Evolutionary conservation across 2,329 filamentous ascomycete genomes (phyloP), one percentile per base, ranked within the genome.

Genomic region (Aciculosporium take): DNA sequence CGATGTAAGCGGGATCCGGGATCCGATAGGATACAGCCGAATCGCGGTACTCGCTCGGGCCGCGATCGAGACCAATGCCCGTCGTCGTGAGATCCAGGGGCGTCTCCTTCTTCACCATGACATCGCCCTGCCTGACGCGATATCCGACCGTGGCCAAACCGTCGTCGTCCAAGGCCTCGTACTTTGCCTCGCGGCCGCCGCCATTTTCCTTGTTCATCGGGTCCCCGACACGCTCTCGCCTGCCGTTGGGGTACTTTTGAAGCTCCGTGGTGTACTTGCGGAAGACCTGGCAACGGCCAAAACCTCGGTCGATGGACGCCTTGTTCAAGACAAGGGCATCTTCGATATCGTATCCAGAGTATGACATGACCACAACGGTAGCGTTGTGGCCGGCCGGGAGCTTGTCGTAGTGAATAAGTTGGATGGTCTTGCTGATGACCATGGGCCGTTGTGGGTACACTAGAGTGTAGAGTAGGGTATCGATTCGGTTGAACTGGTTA

Each of bases 321-420:
- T 95, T 96, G 68, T 98, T 98, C 46, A 98, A 61, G 2, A 98
- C 89, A 15, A 98, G 71, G 8, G 91, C 91, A 69, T 98, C 91
- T 68, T 98, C 91, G 51, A 98, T 98, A 76, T 98, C 91, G 63
- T 98, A 98, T 20, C 91, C 91, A 9, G 89, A 96, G 63, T 91
- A 98, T 37, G 88, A 96, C 91, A 98, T 98, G 64, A 98, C 91
- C 5, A 94, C 91, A 21, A 98, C 91, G 1, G 85, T 94, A 4
- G 91, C 93, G 47, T 95, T 96, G 56, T 98, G 91, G 0, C 91
- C 91, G 5, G 91, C 91, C 0, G 91, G 91, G 12, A 98, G 78
- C 58, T 95, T 94, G 63, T 98, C 91, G 57, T 96, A 98, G 52
- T 94, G 87, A 51, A 94, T 85, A 20, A 98, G 72, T 61, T 98